Conservation (phyloP, 2,329 filamentous ascomycete species). For the Botrytis deweyae region DNA sequence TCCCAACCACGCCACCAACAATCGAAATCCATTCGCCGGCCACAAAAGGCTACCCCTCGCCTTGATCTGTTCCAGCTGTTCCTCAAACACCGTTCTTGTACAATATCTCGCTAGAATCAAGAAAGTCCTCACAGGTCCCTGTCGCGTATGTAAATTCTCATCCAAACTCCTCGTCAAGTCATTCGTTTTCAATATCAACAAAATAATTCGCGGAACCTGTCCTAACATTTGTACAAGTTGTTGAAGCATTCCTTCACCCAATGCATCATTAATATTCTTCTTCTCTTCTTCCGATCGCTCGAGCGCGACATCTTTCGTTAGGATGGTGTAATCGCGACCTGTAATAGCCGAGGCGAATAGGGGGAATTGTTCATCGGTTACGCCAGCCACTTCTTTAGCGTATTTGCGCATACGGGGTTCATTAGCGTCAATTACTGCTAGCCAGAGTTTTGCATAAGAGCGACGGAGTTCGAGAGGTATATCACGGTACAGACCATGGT, state of each 20-base stretch:
- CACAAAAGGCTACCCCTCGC: slow-evolving; percentile 55
- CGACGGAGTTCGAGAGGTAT: slow-evolving; percentile 77
- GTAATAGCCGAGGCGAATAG: slow-evolving; percentile 96
- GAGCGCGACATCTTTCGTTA: slow-evolving; percentile 57
- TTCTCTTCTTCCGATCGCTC: slow-evolving; percentile 72
- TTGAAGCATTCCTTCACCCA: slow-evolving; percentile 85
- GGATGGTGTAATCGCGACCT: slow-evolving; percentile 80
- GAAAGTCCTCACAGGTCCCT: slow-evolving; percentile 64
- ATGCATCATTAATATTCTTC: slow-evolving; percentile 76
- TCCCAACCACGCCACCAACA: slow-evolving; percentile 57
- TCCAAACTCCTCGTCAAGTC: slow-evolving; percentile 92
- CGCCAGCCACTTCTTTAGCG: slow-evolving; percentile 82
- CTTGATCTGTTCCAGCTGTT: slow-evolving; percentile 59
- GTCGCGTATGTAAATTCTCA: slow-evolving; percentile 77
- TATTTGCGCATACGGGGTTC: slow-evolving; percentile 84
- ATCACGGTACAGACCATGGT: slow-evolving; percentile 93
- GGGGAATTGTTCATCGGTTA: slow-evolving; percentile 86
- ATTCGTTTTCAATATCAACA: slow-evolving; percentile 96
- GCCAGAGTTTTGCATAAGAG: slow-evolving; percentile 95
- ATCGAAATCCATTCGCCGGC: slow-evolving; percentile 55
- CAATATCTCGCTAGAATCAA: slow-evolving; percentile 69
- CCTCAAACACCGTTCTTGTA: slow-evolving; percentile 63
- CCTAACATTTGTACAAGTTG: slow-evolving; percentile 86
- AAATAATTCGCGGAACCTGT: slow-evolving; percentile 84
- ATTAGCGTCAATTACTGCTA: slow-evolving; percentile 90